A percentile compares a stretch with the other conserved stretches of the same genome.
Conservation (phyloP, 139 green algal genomes). For the Asterochloris erici region DNA sequence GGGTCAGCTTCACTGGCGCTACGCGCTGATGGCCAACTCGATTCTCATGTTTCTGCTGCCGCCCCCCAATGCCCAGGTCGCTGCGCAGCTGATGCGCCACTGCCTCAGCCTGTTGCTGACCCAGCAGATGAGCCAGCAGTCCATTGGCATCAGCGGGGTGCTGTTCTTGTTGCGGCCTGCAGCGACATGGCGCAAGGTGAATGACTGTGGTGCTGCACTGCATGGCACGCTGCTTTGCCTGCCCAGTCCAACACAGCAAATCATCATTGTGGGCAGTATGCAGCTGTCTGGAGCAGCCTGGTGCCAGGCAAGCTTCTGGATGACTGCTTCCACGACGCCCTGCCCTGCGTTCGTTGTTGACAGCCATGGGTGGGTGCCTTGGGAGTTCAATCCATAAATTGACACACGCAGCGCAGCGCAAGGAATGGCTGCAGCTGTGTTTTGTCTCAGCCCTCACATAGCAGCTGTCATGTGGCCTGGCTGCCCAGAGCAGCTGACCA, state of each 20-base stretch:
- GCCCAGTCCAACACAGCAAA: no score
- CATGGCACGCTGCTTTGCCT: background rate
- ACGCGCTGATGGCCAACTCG: constrained; percentile 49
- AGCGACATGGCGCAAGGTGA: background rate
- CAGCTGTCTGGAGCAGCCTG: no score
- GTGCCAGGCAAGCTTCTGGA: background rate
- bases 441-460: no score
- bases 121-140: constrained; percentile 39
- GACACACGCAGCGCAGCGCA: no score
- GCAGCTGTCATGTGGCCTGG: no score
- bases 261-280: no score
- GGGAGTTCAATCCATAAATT: no score
- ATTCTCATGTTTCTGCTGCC: constrained; percentile 56
- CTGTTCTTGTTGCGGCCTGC: constrained; percentile 24
- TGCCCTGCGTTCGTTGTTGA: no score
- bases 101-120: constrained; percentile 29
- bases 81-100: constrained; percentile 29
- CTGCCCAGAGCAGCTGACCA: background rate
- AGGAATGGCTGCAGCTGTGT: no score
- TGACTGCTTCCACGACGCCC: background rate
- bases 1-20: constrained; percentile 56
- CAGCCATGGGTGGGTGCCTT: no score
- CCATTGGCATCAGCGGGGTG: constrained; percentile 33
- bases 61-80: constrained; percentile 1
- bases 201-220: background rate